Evolutionary conservation across 2,329 filamentous ascomycete genomes (phyloP), one percentile per base, ranked within the genome.

Genomic region (Neocucurbitaria cava): DNA sequence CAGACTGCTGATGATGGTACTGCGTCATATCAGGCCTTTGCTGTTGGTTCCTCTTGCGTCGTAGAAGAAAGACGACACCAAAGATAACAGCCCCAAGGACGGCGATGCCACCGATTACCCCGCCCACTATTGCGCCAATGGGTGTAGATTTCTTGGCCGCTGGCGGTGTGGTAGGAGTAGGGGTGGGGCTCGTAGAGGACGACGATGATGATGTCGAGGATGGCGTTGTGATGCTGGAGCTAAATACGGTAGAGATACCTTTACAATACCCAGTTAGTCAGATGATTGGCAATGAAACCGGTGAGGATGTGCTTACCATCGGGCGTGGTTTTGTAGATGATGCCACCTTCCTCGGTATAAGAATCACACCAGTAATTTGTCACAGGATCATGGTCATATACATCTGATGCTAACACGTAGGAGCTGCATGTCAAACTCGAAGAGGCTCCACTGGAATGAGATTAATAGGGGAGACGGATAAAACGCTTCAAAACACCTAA

Each of bases 101-200:
- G 6, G 45, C 60, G 21, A 66, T 31, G 17, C 62, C 64, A 17
- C 64, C 64, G 21, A 66, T 38, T 8, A 62, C 62, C 33, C 62
- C 62, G 17, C 64, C 64, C 15, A 59, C 58, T 26, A 66, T 65
- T 11, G 64, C 56, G 31, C 58, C 64, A 26, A 65, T 33, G 39
- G 58, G 46, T 1, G 51, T 56, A 46, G 42, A 38, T 13, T 26
- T 21, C 41, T 36, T 31, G 49, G 31, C 11, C 23, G 24, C 15
- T n/a, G 43, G n/a, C 42, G 42, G 42, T 9, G 2, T 35, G 33
- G 26, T 30, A 9, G 42, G 17, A 21, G 9, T 26, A 10, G 3
- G 33, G 28, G 23, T 11, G 15, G 24, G 31, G n/a, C 18, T 8
- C 6, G 11, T 30, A 23, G 18, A 49, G 17, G 1, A 28, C 21